These are phyloP conservation scores for Talaromyces funiculosus DNA, from an alignment of 2,329 filamentous ascomycete species.

Conservation along the genomic window DNA sequence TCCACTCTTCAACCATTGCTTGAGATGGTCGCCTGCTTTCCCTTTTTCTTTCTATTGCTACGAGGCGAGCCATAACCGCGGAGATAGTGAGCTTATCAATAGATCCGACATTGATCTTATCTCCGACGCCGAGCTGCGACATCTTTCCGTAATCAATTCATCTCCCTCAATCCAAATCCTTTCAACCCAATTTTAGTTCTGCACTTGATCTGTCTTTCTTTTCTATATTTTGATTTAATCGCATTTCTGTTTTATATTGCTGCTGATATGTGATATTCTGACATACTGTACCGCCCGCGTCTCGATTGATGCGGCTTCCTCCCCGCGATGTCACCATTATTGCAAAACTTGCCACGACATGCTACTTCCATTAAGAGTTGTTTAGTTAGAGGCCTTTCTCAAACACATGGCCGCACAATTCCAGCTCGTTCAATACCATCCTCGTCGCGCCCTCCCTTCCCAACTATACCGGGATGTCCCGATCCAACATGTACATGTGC, in stretches of 20 bases:
- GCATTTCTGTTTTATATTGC: too few species aligned
- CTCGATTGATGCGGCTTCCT: background rate
- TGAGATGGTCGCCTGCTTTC: background rate
- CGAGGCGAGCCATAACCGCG: too few species aligned
- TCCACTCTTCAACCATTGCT: too few species aligned
- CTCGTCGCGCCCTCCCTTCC: constrained; percentile 32
- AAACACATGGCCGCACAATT: background rate
- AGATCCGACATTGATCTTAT: background rate
- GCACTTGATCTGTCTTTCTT: background rate
- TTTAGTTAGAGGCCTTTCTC: background rate
- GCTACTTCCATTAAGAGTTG: background rate
- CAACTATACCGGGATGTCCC: constrained; percentile 58
- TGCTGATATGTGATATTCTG: background rate
- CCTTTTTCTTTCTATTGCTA: background rate
- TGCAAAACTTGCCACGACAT: background rate
- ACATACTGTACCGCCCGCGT: background rate
- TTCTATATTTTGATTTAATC: background rate
- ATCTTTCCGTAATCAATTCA: background rate
- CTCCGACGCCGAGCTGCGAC: background rate
- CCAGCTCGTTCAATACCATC: constrained; percentile 1
- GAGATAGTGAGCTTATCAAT: background rate
- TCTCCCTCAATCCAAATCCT: background rate
- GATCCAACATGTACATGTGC: constrained; percentile 70
- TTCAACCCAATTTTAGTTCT: background rate
- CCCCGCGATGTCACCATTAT: background rate